These are phyloP conservation scores for Penicillium canescens DNA, from an alignment of 495 filamentous ascomycete species.

Conservation along the genomic window DNA sequence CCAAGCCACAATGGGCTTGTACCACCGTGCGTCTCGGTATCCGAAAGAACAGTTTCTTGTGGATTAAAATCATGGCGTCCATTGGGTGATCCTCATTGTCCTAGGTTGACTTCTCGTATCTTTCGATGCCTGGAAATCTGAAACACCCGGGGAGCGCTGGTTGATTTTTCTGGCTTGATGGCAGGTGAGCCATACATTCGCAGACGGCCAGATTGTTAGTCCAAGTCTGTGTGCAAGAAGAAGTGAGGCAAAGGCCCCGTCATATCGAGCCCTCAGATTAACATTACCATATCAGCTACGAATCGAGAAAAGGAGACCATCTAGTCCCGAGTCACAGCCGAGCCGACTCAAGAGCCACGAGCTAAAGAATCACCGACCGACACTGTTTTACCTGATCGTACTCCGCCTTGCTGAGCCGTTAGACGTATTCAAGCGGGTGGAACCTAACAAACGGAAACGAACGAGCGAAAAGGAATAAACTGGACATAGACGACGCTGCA, in stretches of 20 bases:
- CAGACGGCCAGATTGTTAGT: not conserved
- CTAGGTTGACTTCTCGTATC: no score
- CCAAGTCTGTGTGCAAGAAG: not conserved
- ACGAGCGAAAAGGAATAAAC: not conserved
- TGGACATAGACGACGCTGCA: not conserved
- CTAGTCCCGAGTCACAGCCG: not conserved
- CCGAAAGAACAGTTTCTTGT: no score
- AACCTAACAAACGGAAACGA: not conserved
- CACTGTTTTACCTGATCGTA: no score
- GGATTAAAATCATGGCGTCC: no score
- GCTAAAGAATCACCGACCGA: not conserved
- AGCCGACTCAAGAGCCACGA: not conserved
- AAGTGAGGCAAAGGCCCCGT: not conserved
- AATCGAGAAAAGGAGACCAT: not conserved
- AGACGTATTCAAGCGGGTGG: no score
- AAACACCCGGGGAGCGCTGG: not conserved
- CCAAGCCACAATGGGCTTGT: no score
- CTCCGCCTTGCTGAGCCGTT: no score
- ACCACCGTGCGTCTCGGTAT: no score
- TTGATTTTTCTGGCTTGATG: not conserved
- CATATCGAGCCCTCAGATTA: not conserved
- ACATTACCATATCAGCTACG: not conserved
- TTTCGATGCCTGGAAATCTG: no score
- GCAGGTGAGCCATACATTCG: not conserved
- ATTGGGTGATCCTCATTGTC: no score